phyloP scores from a whole-genome alignment of 2,329 filamentous ascomycete species.

The Dactylellina leptospora region DNA sequence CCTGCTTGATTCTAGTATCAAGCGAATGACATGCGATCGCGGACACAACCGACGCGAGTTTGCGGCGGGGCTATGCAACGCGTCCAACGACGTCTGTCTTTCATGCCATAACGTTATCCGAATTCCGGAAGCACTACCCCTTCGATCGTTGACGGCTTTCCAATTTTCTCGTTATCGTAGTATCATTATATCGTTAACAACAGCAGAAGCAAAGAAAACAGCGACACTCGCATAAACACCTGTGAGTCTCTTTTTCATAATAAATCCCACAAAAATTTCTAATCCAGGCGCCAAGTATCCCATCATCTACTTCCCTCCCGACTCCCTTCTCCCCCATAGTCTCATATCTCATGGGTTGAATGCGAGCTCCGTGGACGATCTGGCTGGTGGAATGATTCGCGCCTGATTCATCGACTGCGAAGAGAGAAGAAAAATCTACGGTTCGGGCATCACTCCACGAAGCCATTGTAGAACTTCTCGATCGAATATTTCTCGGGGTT shows the following conservation, averaged over 20 bases:
- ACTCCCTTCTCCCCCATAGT: not conserved
- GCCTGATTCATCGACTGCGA: not conserved
- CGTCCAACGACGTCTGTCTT: too few species aligned
- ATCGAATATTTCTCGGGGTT: slow-evolving; percentile 2
- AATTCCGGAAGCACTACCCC: too few species aligned
- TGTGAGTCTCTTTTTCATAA: slow-evolving; percentile 10
- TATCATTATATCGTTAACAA: slow-evolving; percentile 7
- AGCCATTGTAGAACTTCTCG: slow-evolving; percentile 2
- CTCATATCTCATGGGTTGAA: slow-evolving; percentile 17
- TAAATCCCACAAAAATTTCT: slow-evolving; percentile 20
- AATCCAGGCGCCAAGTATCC: slow-evolving; percentile 9
- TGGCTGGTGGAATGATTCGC: not conserved
- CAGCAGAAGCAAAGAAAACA: slow-evolving; percentile 11
- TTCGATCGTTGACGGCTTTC: too few species aligned
- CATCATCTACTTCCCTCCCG: not conserved
- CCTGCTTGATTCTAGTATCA: too few species aligned
- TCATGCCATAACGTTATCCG: too few species aligned
- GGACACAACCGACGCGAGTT: too few species aligned
- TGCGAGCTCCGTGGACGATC: not conserved
- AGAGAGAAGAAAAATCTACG: slow-evolving; percentile 19
- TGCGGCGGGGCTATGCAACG: too few species aligned
- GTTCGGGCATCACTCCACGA: slow-evolving; percentile 9
- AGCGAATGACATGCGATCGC: too few species aligned
- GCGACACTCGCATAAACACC: slow-evolving; percentile 14
- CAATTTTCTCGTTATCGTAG: too few species aligned